These are phyloP conservation scores for Golubevia pallescens DNA, from an alignment of 1,284 basidiomycete species.

Conservation along the genomic window DNA sequence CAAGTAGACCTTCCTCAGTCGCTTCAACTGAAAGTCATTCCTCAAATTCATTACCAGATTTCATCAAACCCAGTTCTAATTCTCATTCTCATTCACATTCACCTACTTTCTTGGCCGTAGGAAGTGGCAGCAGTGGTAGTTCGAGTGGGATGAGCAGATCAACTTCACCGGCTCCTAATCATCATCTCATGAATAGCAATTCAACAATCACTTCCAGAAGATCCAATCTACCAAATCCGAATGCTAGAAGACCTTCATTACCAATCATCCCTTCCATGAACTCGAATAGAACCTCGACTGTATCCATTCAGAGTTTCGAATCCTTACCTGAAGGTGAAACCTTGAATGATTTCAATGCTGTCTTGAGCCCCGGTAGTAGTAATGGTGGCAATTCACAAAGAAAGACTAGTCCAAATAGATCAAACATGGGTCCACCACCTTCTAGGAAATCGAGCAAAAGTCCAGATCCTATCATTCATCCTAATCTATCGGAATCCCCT, in stretches of 20 bases:
- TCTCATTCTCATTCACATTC: neutral
- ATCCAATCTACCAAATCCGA: neutral
- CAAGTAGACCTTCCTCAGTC: too few relatives aligned
- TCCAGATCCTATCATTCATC: too few relatives aligned
- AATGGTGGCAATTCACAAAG: too few relatives aligned
- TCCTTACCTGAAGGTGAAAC: slow-evolving; percentile 46
- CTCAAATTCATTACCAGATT: neutral
- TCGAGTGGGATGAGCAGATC: too few relatives aligned
- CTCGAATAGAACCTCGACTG: slow-evolving; percentile 29
- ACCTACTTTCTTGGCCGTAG: neutral
- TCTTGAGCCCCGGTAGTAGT: too few relatives aligned
- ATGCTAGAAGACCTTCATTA: slow-evolving; percentile 30
- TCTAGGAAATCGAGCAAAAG: too few relatives aligned
- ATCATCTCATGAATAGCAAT: neutral
- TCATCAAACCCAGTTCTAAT: neutral
- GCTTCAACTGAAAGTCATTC: neutral
- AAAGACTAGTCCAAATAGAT: too few relatives aligned
- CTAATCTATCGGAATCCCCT: too few relatives aligned
- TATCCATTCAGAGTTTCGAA: slow-evolving; percentile 48
- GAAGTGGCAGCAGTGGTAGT: neutral
- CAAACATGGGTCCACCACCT: too few relatives aligned
- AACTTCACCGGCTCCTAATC: neutral
- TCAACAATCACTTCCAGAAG: neutral
- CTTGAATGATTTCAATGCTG: neutral
- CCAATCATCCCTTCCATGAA: slow-evolving; percentile 31